Evolutionary conservation across 129 eudicot genomes (phyloP), one percentile per base, ranked within the genome.

Genomic region (Mikania micrantha): DNA sequence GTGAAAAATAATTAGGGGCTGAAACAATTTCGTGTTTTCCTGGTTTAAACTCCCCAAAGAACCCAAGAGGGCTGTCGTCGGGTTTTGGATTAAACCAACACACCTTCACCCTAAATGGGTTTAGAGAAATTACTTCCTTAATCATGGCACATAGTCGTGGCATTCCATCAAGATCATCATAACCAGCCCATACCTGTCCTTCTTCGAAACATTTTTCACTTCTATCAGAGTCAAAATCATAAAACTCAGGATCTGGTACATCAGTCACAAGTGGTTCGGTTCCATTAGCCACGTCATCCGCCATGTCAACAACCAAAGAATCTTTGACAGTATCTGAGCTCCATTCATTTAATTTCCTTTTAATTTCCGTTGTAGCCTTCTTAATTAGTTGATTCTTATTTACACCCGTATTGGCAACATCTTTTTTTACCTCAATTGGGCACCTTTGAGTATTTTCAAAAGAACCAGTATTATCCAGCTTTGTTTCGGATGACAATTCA

Each of bases 111-210:
- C 76, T 78, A 72, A 91, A 88, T 2, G 96, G 97, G 60, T 83
- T 52, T 13, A 66, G 4, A 57, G 96, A 83, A 29, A 88, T 56
- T 34, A 91, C 84, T 7, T 56, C 58, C 3, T 69, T 85, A 59
- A 91, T 78, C 83, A 88, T 69, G 38, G 85, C 96, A 80, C 88
- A 91, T 47, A 59, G 57, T 7, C 97, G 80, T 12, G 97, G 97
- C 97, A 91, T 88, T 60, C 90, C 97, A 70, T 91, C 96, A 67
- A 60, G 79, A 58, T 83, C 82, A 68, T 81, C 89, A 68, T 87
- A 91, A 29, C 77, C 86, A 28, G 90, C 95, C 95, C 97, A 87
- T 2, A 87, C 88, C 61, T 91, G 83, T 36, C 81, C 81, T 53
- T 85, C 81, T 35, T 74, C 65, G 56, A 87, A 91, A 76, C 79